Conservation (phyloP, 805 yeast genomes). For the Starmerella powellii region DNA sequence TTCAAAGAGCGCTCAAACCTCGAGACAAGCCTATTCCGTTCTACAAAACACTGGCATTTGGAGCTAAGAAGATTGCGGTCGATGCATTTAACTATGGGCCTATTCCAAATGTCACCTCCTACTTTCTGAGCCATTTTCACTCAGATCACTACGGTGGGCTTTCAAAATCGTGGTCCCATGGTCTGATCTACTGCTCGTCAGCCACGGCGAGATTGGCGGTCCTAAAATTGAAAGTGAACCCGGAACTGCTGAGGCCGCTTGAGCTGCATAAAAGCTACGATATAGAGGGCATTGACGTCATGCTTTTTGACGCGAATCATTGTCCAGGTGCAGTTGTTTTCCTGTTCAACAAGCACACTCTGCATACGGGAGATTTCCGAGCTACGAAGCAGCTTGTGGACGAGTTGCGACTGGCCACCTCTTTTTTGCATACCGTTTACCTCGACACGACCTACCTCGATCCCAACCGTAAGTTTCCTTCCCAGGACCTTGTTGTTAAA, state of each 20-base stretch:
- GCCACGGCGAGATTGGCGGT: constrained; percentile 51
- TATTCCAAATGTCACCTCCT: constrained; percentile 26
- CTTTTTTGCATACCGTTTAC: constrained; percentile 39
- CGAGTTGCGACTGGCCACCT: constrained; percentile 6
- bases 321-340: constrained; percentile 92
- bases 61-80: constrained; percentile 27
- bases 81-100: constrained; percentile 32
- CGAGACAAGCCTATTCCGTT: constrained; percentile 21
- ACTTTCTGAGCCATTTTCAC: constrained; percentile 57
- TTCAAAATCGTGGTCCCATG: constrained; percentile 61
- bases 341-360: constrained; percentile 41
- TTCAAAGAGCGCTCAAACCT: neutral
- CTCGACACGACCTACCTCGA: constrained; percentile 84
- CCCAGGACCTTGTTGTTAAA: constrained; percentile 55
- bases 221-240: constrained; percentile 43
- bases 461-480: constrained; percentile 64
- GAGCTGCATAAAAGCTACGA: constrained; percentile 30
- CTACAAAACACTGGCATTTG: constrained; percentile 28
- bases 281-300: constrained; percentile 40
- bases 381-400: constrained; percentile 44
- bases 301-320: constrained; percentile 76
- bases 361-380: constrained; percentile 93
- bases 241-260: constrained; percentile 35
- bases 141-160: constrained; percentile 90
- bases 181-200: constrained; percentile 58